Conservation (phyloP, 345 rosid genomes). For the Gossypium mustelinum region DNA sequence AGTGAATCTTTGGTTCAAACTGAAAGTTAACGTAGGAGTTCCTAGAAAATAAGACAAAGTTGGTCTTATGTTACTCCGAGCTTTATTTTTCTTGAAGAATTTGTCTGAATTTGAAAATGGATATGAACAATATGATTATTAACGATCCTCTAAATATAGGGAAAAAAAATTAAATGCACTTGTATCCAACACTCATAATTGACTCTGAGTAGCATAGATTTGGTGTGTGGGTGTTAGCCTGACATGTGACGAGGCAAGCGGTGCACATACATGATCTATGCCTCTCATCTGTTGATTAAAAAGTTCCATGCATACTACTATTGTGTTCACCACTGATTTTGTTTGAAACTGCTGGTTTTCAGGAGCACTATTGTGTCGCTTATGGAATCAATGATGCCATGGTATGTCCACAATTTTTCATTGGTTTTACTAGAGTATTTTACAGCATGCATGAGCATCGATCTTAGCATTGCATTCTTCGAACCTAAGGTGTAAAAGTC, state of each 20-base stretch:
- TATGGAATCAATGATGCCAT: conserved; percentile 77
- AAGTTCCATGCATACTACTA: not conserved
- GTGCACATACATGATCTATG: conserved; percentile 9
- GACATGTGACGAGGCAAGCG: conserved; percentile 8
- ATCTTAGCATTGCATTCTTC: not conserved
- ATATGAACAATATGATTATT: not conserved
- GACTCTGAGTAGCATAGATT: not conserved
- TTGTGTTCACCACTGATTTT: not conserved
- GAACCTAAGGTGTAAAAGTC: not conserved
- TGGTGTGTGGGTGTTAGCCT: conserved; percentile 10
- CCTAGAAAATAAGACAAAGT: conserved; percentile 3
- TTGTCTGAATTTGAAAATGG: not conserved
- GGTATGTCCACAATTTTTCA: conserved; percentile 46
- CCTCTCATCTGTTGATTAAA: not conserved
- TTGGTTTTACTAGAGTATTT: not conserved
- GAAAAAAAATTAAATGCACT: not conserved
- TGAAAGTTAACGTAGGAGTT: conserved; percentile 5
- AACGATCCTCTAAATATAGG: not conserved
- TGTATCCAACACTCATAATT: not conserved
- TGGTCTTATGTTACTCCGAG: not conserved
- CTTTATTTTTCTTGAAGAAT: not conserved
- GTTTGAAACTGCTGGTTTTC: conserved; percentile 33
- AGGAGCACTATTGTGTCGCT: conserved; percentile 84
- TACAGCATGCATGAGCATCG: not conserved
- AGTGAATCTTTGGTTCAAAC: conserved; percentile 28